Conservation (phyloP, 75 land plant genomes). For the Azolla pinnata region DNA sequence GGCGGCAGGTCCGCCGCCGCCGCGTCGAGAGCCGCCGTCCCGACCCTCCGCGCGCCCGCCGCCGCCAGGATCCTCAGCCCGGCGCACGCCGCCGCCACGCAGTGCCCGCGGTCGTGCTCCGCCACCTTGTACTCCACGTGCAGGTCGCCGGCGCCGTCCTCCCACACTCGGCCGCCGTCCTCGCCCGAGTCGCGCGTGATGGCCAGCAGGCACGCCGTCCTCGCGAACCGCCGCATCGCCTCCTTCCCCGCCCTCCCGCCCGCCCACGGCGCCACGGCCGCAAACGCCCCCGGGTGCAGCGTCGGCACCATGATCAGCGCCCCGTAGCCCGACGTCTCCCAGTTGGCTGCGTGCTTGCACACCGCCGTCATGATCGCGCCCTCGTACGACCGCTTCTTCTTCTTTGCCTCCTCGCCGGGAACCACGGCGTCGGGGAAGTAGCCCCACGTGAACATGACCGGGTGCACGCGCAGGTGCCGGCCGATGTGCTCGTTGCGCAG, state of each 20-base stretch:
- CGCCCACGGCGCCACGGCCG: slow-evolving; percentile 26
- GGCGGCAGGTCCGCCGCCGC: slow-evolving; percentile 65
- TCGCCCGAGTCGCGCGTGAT: slow-evolving; percentile 56
- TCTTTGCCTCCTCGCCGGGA: not conserved
- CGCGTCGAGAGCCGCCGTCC: no score
- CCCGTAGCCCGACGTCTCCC: slow-evolving; percentile 8
- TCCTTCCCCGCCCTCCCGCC: slow-evolving; percentile 36
- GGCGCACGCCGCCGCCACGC: slow-evolving; percentile 35
- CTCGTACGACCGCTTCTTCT: slow-evolving; percentile 28
- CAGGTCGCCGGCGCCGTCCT: slow-evolving; percentile 13
- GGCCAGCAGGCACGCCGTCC: slow-evolving; percentile 48
- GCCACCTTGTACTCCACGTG: slow-evolving; percentile 34
- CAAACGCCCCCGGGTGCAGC: slow-evolving; percentile 41
- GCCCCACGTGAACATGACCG: slow-evolving; percentile 67
- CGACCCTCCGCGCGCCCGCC: slow-evolving; percentile 76
- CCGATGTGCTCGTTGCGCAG: slow-evolving; percentile 75
- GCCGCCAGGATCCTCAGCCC: slow-evolving; percentile 57
- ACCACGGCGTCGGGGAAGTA: slow-evolving; percentile 49
- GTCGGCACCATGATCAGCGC: slow-evolving; percentile 48
- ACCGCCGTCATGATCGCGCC: slow-evolving; percentile 81
- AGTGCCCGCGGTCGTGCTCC: slow-evolving; percentile 32
- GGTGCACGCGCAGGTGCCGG: slow-evolving; percentile 64
- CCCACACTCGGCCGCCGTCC: slow-evolving; percentile 46
- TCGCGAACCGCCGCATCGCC: slow-evolving; percentile 41
- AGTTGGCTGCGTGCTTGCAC: slow-evolving; percentile 24